Base-by-base conservation (phyloP, 768 basidiomycete species). In the Paxillus rubicundulus region DNA sequence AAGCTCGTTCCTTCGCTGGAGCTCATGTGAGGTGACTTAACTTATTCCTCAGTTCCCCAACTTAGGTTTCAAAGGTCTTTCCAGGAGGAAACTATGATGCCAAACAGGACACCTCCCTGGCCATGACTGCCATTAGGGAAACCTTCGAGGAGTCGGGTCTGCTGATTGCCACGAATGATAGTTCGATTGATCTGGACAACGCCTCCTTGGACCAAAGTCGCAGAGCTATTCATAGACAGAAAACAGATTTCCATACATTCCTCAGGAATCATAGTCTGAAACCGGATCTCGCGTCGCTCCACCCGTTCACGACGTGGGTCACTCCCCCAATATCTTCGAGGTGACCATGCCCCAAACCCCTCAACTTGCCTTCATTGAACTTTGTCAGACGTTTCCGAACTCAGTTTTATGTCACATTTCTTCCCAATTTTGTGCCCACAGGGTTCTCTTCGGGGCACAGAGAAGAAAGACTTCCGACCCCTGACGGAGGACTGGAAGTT, bases 121-220 rank as follows among this genome's bases (percentile, higher is more conserved):
- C 66, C 30, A 74, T 84, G 52, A 88, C 86, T 13, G 87, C 86
- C 4, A 82, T 89, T 40, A 77, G 87, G 16, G 87, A 90, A 69
- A 84, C 86, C 0, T 89, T 90, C 52, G 87, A 90, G 61, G 87
- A 90, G 62, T 77, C 86, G 3, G 87, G 87, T 2, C 66, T 89
- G 27, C 66, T 89, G 13, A 65, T 89, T 13, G 84, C 83, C 10
- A 79, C 81, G 12, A 61, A 74, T 0, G 50, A 53, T 18, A 44
- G 53, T 27, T 40, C 50, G 47, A 30, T 50, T 57, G 43, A 8
- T 47, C 18, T 41, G 41, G 67, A 70, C 32, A 72, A 82, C 48
- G 47, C 60, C 1, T 63, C 70, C 0, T 64, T 87, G 47, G 81
- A 85, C 52, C 67, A 73, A 17, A 81, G 81, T 3, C 81, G 87